Conservation (phyloP, 306 rosid genomes). For the Quercus alba region DNA sequence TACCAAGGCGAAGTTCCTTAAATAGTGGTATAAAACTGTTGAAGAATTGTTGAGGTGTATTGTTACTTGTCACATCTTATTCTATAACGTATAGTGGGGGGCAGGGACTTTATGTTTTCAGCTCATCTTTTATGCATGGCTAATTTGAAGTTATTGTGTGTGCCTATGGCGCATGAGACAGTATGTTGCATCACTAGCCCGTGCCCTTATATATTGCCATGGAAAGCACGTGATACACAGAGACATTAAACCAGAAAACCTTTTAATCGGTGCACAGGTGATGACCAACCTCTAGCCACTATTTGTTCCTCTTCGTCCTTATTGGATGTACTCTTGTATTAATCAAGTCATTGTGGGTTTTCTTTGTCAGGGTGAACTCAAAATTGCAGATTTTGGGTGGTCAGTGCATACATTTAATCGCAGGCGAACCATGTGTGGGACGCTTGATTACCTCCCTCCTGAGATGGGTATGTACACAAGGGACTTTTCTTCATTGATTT, state of each 20-base stretch:
- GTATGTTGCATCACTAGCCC: conserved; percentile 93
- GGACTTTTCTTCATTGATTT: background rate
- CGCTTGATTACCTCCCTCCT: conserved; percentile 97
- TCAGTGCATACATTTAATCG: conserved; percentile 98
- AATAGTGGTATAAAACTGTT: background rate
- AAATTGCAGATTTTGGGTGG: conserved; percentile 99
- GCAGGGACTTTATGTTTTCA: background rate
- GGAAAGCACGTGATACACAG: conserved; percentile 99
- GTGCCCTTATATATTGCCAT: conserved; percentile 98
- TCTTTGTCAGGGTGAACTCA: conserved; percentile 77
- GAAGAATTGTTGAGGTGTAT: background rate
- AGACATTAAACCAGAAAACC: conserved; percentile 98
- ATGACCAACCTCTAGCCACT: conserved; percentile 17
- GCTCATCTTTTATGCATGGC: background rate
- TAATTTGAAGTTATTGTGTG: conserved; percentile 6
- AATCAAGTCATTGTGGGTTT: conserved; percentile 15
- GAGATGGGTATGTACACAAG: conserved; percentile 86
- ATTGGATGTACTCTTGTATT: background rate
- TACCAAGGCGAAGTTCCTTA: background rate
- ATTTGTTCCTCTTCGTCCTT: conserved; percentile 6
- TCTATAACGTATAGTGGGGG: background rate
- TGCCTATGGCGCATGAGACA: conserved; percentile 41
- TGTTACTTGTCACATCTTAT: background rate
- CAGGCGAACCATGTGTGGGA: conserved; percentile 98
- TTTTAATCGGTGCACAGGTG: conserved; percentile 92